Evolutionary conservation across 352 stramenopile species (phyloP), one percentile per base, ranked within the genome.

Genomic region (Globisporangium irregulare): DNA sequence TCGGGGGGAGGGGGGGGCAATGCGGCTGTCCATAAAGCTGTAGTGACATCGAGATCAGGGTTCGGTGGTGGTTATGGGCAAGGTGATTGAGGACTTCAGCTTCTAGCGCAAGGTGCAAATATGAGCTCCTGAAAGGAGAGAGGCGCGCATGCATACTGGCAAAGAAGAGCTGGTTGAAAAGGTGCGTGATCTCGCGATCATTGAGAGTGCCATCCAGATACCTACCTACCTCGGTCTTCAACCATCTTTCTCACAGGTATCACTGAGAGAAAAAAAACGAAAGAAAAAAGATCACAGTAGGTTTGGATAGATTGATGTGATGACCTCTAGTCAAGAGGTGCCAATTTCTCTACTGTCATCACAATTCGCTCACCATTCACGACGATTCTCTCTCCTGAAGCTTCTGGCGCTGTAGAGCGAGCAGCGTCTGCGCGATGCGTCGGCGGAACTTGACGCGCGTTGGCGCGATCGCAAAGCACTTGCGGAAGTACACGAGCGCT

Each of bases 371-470:
- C 38, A 46, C 38, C 14, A 14, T 20, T 46, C 38, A 46, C 38
- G 14, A 46, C 38, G 38, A 46, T 46, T 46, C 38, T 46, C 6
- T 32, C 36, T 22, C 24, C 24, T 36, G 50, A 20, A 53, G 65
- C 57, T 54, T 70, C 2, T 60, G 58, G 2, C 48, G 56, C 59
- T 91, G 83, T 20, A 91, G 66, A 8, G 62, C 54, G 4, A 80
- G 29, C 29, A 90, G 68, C 36, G 81, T 86, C 20, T 64, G 65
- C 0, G 75, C 67, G n/a, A 91, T 66, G 34, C 78, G 77, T 8
- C 78, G 79, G 59, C 86, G 77, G 64, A 81, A 83, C 48, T 89
- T 85, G 22, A 79, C 59, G 57, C 77, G 78, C 0, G 64, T 81
- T 0, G 82, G 80, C 51, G 74, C 70, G 2, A 84, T 55, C 14